These are phyloP conservation scores for Fremontodendron californicum DNA, from an alignment of 345 rosid genomes.

Conservation along the genomic window DNA sequence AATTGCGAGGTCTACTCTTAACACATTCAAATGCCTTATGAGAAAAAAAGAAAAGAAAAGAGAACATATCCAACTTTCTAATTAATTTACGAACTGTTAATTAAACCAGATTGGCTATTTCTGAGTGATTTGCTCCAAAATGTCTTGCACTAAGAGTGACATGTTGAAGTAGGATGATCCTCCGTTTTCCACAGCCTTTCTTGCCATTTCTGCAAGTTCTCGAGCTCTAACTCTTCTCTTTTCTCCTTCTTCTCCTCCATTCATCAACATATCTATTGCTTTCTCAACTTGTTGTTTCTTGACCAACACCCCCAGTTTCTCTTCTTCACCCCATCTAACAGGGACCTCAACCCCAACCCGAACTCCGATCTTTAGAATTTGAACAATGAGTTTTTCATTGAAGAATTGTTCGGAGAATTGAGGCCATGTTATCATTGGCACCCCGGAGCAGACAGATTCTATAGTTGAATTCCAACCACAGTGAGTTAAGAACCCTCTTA, in stretches of 20 bases:
- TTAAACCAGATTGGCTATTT: neutral
- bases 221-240: constrained; percentile 42
- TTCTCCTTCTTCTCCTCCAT: constrained; percentile 38
- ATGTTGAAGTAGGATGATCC: constrained; percentile 56
- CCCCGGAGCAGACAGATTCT: constrained; percentile 51
- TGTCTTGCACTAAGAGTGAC: constrained; percentile 40
- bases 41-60: neutral
- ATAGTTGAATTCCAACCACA: constrained; percentile 92
- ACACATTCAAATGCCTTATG: neutral
- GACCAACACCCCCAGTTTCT: constrained; percentile 52
- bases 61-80: neutral
- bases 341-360: constrained; percentile 54
- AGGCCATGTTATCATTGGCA: constrained; percentile 87
- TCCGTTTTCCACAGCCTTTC: constrained; percentile 36
- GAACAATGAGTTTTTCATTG: constrained; percentile 63
- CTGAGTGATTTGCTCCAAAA: constrained; percentile 19
- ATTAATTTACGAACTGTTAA: neutral
- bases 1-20: neutral
- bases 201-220: constrained; percentile 44
- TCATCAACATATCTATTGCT: constrained; percentile 51
- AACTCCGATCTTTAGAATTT: constrained; percentile 59
- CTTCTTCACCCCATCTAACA: constrained; percentile 79
- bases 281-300: constrained; percentile 38
- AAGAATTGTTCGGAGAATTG: constrained; percentile 67
- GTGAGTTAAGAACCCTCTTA: constrained; percentile 72